These are phyloP conservation scores for Jamesozyma gamospora DNA, from an alignment of 805 yeast genomes.

Conservation along the genomic window DNA sequence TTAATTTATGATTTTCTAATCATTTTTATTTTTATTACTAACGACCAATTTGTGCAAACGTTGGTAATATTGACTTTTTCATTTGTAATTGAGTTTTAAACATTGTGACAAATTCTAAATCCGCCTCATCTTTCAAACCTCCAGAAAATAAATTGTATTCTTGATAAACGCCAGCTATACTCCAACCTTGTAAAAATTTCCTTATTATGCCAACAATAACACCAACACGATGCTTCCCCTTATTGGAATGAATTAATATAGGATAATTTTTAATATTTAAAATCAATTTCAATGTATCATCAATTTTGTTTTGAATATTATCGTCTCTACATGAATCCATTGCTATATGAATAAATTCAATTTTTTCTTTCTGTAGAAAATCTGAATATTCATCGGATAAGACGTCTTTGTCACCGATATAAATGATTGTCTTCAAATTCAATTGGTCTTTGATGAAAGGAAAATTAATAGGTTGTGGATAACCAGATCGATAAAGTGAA, in stretches of 20 bases:
- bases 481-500: conserved; percentile 82
- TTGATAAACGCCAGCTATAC: conserved; percentile 83
- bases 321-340: conserved; percentile 74
- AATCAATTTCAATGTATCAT: conserved; percentile 45
- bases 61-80: conserved; percentile 44
- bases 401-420: conserved; percentile 68
- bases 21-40: not conserved
- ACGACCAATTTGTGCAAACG: conserved; percentile 40
- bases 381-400: conserved; percentile 44
- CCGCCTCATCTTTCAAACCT: conserved; percentile 80
- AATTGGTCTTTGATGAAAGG: conserved; percentile 60
- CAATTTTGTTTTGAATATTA: conserved; percentile 47
- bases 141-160: conserved; percentile 89
- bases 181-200: conserved; percentile 84
- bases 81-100: conserved; percentile 55
- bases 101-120: conserved; percentile 78
- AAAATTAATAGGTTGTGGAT: conserved; percentile 81
- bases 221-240: conserved; percentile 96
- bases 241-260: conserved; percentile 80
- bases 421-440: conserved; percentile 67
- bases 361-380: conserved; percentile 51
- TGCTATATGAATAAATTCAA: conserved; percentile 47
- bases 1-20: too few relatives aligned
- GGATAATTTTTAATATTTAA: conserved; percentile 70
- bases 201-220: conserved; percentile 87